Evolutionary conservation across 2,329 filamentous ascomycete species (phyloP).

Genomic region (Fusarium beomiforme): DNA sequence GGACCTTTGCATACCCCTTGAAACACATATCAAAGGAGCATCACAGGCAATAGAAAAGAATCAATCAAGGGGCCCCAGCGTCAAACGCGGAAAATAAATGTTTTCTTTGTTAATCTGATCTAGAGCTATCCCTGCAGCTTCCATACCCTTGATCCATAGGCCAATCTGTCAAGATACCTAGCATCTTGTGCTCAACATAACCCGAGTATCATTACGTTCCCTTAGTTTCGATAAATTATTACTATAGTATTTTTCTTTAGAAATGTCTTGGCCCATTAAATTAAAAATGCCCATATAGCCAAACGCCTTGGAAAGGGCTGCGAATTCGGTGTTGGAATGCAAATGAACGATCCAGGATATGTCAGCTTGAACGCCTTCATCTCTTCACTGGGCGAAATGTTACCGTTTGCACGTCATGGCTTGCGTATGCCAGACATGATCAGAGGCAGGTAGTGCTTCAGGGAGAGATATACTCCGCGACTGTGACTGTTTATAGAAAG

Average conservation of each 20-base stretch:
- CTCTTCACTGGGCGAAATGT: neutral
- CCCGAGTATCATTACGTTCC: neutral
- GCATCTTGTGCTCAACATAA: neutral
- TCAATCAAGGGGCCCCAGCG: neutral
- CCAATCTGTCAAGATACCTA: conserved; percentile 1
- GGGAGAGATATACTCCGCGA: neutral
- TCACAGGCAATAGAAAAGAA: neutral
- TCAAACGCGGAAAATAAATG: neutral
- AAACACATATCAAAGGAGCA: neutral
- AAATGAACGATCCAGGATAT: neutral
- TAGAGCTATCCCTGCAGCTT: conserved; percentile 1
- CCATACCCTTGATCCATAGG: neutral
- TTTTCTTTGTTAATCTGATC: neutral
- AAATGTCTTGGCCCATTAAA: neutral
- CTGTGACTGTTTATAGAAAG: neutral
- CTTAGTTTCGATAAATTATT: neutral
- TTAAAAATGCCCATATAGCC: neutral
- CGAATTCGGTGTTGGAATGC: conserved; percentile 11
- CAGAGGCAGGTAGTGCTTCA: neutral
- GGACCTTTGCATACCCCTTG: neutral
- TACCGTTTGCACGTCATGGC: neutral
- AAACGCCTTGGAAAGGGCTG: neutral
- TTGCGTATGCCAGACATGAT: neutral
- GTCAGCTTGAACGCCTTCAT: neutral
- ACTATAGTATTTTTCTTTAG: neutral